phyloP scores from a whole-genome alignment of 2,329 filamentous ascomycete genomes.

The Cytospora leucostoma region DNA sequence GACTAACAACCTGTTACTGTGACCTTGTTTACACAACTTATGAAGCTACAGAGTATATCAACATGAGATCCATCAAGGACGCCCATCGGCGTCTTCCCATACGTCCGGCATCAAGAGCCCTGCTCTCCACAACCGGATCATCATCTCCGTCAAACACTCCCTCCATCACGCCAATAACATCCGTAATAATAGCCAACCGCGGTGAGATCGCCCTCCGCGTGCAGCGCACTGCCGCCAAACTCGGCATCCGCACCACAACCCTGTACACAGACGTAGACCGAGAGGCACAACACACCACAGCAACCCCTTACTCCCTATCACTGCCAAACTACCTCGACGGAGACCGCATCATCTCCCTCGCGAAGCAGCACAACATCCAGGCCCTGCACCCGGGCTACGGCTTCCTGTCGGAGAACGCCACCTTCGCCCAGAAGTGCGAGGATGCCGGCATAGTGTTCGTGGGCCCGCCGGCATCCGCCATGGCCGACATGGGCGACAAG shows the following conservation, averaged over 20 bases:
- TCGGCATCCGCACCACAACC: conserved; percentile 91
- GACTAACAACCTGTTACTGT: background rate
- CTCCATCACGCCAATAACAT: conserved; percentile 60
- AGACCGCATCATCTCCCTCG: conserved; percentile 85
- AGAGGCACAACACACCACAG: conserved; percentile 81
- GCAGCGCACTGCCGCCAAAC: conserved; percentile 79
- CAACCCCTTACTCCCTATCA: conserved; percentile 80
- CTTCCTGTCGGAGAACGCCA: conserved; percentile 91
- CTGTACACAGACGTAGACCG: conserved; percentile 94
- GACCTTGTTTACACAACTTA: background rate
- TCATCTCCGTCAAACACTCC: conserved; percentile 39
- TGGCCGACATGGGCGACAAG: conserved; percentile 91
- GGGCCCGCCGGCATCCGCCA: conserved; percentile 81
- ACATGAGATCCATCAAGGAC: conserved; percentile 58
- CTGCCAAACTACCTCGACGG: conserved; percentile 91
- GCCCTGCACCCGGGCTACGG: conserved; percentile 96
- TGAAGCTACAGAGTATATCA: background rate
- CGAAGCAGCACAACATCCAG: conserved; percentile 81
- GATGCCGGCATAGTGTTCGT: conserved; percentile 93
- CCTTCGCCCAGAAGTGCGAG: conserved; percentile 84
- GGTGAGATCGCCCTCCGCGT: conserved; percentile 97
- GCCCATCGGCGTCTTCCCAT: conserved; percentile 50
- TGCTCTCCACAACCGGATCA: conserved; percentile 38
- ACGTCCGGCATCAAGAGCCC: conserved; percentile 21
- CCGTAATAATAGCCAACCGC: conserved; percentile 92